Base-by-base conservation (phyloP, 352 stramenopile species). In the Phytophthora podocarpi region DNA sequence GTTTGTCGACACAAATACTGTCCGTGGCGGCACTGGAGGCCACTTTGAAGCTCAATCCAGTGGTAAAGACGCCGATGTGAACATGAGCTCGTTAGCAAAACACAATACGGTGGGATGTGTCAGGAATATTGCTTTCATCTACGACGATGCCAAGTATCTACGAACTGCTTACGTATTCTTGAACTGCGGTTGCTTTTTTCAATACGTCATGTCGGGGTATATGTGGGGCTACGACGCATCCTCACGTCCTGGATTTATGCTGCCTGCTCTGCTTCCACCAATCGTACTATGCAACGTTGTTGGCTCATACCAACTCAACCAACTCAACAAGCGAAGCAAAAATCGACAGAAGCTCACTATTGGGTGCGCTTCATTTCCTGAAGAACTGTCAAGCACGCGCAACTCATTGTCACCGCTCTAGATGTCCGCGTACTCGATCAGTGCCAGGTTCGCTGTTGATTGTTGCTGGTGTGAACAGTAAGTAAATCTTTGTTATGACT, bases 181-280 rank as follows among this genome's bases (percentile, higher is more conserved):
- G 31, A 61, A 35, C 27, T 45, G 30, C 2, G 41, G 53, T 10
- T 46, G 21, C 12, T 21, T 61, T 21, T 40, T 53, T 7, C 40
- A 45, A 15, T 61, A 45, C 24, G 6, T 52, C 2, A 60, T 60
- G 52, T 23, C 30, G 6, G 40, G 39, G 15, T 60, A 37, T 15
- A 52, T 52, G 52, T 52, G 52, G 51, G 39, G 15, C 11, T 59
- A 51, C 24, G 39, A 46, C 13, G 50, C 36, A 12, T 20, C 39
- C 28, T 45, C 39, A 6, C 28, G 52, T 4, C 40, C 40, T 45
- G 37, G 21, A 23, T 45, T 60, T 45, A 21, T 51, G 18, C 15
- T 54, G 20, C 40, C 41, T 24, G 31, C 23, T 23, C 32, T 61
- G 13, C 31, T 61, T 15, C 53, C 42, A 4, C 53, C 53, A 28